A percentile compares a stretch with the other conserved stretches of the same genome.
Evolutionary conservation across 2,329 filamentous ascomycete genomes (phyloP).

Genomic region (Zopfia rhizophila): DNA sequence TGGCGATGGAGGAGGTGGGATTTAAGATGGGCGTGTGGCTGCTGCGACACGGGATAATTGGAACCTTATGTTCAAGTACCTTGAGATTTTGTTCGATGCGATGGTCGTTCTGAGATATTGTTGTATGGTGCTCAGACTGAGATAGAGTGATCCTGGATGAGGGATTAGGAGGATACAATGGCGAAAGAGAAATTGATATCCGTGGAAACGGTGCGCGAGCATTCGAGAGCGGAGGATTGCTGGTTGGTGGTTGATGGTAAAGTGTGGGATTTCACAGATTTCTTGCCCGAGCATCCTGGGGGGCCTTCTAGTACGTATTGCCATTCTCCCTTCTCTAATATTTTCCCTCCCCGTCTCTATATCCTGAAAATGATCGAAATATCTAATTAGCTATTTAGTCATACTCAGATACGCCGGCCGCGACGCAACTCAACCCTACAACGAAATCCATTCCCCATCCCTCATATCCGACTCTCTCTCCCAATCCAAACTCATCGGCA

Average conservation of each 20-base stretch:
- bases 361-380: background rate
- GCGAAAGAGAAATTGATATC: constrained; percentile 16
- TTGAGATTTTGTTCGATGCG: no score
- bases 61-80: no score
- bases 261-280: constrained; percentile 73
- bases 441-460: constrained; percentile 59
- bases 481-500: constrained; percentile 41
- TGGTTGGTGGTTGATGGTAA: constrained; percentile 74
- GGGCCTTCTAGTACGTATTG: no score
- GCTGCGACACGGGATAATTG: no score
- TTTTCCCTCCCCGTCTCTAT: no score
- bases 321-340: no score
- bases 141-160: constrained; percentile 15
- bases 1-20: no score
- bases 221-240: constrained; percentile 38
- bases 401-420: constrained; percentile 33
- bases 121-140: no score
- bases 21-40: no score
- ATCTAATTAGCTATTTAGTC: constrained; percentile 13
- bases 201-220: constrained; percentile 26
- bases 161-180: no score
- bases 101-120: no score
- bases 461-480: constrained; percentile 49
- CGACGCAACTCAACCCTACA: constrained; percentile 56
- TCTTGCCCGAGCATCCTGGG: constrained; percentile 68